Evolutionary conservation across 1,139 yeast genomes (phyloP).

Genomic region (Blastobotrys raffinosifermentans): DNA sequence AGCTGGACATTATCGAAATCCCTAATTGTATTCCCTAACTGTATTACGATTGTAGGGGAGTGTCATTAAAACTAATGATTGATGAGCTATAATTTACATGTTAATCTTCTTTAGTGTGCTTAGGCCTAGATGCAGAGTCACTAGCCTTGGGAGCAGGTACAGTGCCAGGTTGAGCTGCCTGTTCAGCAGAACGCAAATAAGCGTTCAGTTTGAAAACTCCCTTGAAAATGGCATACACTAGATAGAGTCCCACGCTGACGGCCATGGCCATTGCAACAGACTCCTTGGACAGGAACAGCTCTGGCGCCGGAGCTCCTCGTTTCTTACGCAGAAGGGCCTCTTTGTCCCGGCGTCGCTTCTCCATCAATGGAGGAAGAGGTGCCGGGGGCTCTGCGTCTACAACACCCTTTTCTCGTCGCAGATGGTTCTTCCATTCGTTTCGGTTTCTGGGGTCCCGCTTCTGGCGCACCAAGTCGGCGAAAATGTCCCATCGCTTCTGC

Average conservation of each 20-base stretch:
- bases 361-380: conserved; percentile 19
- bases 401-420: conserved; percentile 11
- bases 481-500: conserved; percentile 20
- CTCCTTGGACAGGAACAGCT: conserved; percentile 6
- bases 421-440: conserved; percentile 21
- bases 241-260: conserved; percentile 5
- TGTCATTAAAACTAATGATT: too few relatives aligned
- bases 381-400: conserved; percentile 11
- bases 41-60: too few relatives aligned
- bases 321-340: conserved; percentile 3
- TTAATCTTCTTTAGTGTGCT: too few relatives aligned
- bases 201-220: background rate
- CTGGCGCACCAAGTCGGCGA: conserved; percentile 24
- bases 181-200: conserved; percentile 3
- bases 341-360: conserved; percentile 7
- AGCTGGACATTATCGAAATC: too few relatives aligned
- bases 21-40: too few relatives aligned
- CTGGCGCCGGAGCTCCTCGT: conserved; percentile 2
- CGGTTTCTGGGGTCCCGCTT: conserved; percentile 25
- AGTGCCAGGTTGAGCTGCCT: too few relatives aligned
- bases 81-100: too few relatives aligned
- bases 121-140: too few relatives aligned
- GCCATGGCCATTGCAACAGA: conserved; percentile 6
- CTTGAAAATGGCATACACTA: conserved; percentile 1
- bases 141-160: too few relatives aligned